These are phyloP conservation scores for Bauhinia variegata DNA, from an alignment of 306 rosid genomes.

Conservation along the genomic window DNA sequence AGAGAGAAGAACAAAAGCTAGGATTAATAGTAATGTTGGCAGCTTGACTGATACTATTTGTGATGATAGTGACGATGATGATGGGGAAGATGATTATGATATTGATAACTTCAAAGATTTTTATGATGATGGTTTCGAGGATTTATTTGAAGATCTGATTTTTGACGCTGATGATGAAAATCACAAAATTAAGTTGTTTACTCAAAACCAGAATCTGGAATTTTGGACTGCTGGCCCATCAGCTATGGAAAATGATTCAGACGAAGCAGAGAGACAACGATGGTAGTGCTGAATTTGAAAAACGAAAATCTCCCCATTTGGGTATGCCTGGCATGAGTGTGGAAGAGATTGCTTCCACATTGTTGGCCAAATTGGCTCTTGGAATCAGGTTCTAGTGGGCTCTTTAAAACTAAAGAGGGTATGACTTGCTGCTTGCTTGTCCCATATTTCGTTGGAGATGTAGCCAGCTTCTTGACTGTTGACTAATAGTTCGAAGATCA, in stretches of 20 bases:
- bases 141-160: slow-evolving; percentile 61
- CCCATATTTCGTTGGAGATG: too few relatives aligned
- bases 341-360: slow-evolving; percentile 1
- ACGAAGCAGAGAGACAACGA: slow-evolving; percentile 54
- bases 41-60: slow-evolving; percentile 18
- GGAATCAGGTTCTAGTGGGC: too few relatives aligned
- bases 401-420: too few relatives aligned
- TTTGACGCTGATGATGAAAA: slow-evolving; percentile 49
- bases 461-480: too few relatives aligned
- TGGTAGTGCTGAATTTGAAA: slow-evolving; percentile 59
- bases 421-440: too few relatives aligned
- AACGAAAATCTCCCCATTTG: not conserved
- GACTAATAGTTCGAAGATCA: too few relatives aligned
- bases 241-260: slow-evolving; percentile 38
- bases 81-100: slow-evolving; percentile 42
- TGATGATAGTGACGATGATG: slow-evolving; percentile 35
- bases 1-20: slow-evolving; percentile 60
- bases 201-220: slow-evolving; percentile 40
- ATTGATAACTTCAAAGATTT: slow-evolving; percentile 52
- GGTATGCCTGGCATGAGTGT: slow-evolving; percentile 7
- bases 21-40: slow-evolving; percentile 38
- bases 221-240: slow-evolving; percentile 61
- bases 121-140: slow-evolving; percentile 76
- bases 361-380: not conserved
- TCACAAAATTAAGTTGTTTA: slow-evolving; percentile 22